Evolutionary conservation across 129 eudicot genomes (phyloP).

Genomic region (Calendula officinalis): DNA sequence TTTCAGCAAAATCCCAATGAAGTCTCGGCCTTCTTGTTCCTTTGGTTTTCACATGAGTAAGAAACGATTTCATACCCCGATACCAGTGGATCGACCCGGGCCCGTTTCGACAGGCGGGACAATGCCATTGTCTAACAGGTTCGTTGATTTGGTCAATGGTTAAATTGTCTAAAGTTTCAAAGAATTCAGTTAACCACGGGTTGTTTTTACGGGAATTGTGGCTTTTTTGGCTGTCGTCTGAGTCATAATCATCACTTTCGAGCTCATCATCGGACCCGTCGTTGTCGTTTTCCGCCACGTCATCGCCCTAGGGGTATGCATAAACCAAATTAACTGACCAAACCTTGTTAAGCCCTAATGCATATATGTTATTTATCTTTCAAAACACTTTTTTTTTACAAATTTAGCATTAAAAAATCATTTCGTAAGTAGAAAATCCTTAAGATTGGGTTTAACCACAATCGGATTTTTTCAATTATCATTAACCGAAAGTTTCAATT

Average conservation of each 20-base stretch:
- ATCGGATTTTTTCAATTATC: too few species aligned
- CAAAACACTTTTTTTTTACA: too few species aligned
- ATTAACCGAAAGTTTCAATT: too few species aligned
- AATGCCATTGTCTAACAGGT: constrained; percentile 83
- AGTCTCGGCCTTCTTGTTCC: constrained; percentile 70
- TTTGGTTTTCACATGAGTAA: constrained; percentile 73
- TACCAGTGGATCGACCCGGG: constrained; percentile 95
- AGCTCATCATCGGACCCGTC: constrained; percentile 63
- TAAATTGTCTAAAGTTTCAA: constrained; percentile 47
- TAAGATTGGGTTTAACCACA: too few species aligned
- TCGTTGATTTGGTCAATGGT: constrained; percentile 57
- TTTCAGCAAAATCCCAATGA: constrained; percentile 62
- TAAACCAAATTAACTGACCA: too few species aligned
- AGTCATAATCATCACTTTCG: constrained; percentile 58
- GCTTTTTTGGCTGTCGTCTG: constrained; percentile 67
- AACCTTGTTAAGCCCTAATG: too few species aligned
- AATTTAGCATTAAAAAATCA: too few species aligned
- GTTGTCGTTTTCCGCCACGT: constrained; percentile 20
- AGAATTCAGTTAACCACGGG: constrained; percentile 52
- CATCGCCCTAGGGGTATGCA: not conserved
- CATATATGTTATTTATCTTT: too few species aligned
- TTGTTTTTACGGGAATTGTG: constrained; percentile 64
- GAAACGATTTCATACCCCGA: constrained; percentile 67
- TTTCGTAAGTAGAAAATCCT: too few species aligned
- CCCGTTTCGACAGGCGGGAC: constrained; percentile 88